Percentiles rank a stretch among this genome's conserved stretches.
These are phyloP conservation scores for Orbilia ellipsospora DNA, from an alignment of 2,329 filamentous ascomycete species.

Conservation along the genomic window DNA sequence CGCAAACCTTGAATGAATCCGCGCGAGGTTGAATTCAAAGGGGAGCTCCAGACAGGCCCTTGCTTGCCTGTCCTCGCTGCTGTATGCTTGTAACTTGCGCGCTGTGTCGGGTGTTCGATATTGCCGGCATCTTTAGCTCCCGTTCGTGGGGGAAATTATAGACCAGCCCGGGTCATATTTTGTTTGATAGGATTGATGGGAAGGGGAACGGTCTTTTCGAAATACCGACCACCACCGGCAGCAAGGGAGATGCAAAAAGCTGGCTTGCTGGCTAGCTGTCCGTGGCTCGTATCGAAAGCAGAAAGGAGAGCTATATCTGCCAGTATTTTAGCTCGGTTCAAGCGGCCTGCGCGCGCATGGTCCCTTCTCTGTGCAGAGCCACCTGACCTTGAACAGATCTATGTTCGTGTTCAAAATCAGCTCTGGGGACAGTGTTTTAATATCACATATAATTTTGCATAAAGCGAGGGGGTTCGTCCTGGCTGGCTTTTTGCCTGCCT, in stretches of 20 bases:
- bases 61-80: not conserved
- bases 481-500: not conserved
- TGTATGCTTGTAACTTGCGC: not conserved
- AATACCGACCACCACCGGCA: constrained; percentile 6
- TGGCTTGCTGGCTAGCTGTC: not conserved
- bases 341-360: constrained; percentile 54
- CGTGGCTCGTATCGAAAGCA: constrained; percentile 22
- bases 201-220: constrained; percentile 4
- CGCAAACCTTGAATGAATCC: constrained; percentile 9
- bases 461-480: constrained; percentile 15
- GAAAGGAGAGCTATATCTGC: not conserved
- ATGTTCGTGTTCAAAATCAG: constrained; percentile 38
- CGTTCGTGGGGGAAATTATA: constrained; percentile 49
- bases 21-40: constrained; percentile 11
- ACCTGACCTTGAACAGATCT: constrained; percentile 30
- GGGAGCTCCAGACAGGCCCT: constrained; percentile 31
- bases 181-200: constrained; percentile 13
- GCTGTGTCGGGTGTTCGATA: constrained; percentile 28
- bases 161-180: not conserved
- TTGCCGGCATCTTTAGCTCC: constrained; percentile 43
- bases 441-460: constrained; percentile 48
- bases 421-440: not conserved
- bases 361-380: constrained; percentile 43
- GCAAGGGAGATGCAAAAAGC: not conserved
- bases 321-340: constrained; percentile 28